Percentiles rank a stretch among this genome's conserved stretches.
Evolutionary conservation across 2,329 filamentous ascomycete genomes (phyloP).

Genomic region (Aspergillus awamori): DNA sequence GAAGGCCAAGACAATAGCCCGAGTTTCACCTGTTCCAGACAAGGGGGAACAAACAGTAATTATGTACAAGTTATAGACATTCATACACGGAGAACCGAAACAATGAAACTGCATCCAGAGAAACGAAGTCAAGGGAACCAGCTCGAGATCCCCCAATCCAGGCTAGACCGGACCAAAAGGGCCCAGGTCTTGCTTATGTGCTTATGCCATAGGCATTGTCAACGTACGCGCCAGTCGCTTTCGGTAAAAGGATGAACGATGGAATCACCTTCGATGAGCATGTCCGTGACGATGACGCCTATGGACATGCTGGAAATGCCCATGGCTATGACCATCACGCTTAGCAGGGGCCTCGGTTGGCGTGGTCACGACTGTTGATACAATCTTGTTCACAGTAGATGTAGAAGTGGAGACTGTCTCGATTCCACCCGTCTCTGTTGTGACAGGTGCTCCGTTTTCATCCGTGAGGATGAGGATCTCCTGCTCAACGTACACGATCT

Average conservation of each 20-base stretch:
- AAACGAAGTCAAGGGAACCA: neutral
- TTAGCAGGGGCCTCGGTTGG: constrained; percentile 23
- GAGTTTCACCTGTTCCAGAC: constrained; percentile 18
- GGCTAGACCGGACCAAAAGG: neutral
- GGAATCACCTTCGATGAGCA: constrained; percentile 12
- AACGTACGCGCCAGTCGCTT: neutral
- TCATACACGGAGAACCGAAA: neutral
- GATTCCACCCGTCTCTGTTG: constrained; percentile 28
- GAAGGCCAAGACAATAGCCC: constrained; percentile 14
- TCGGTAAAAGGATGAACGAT: neutral
- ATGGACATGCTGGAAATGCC: constrained; percentile 25
- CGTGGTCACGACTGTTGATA: constrained; percentile 28
- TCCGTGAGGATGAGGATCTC: constrained; percentile 34
- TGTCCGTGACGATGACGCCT: constrained; percentile 31
- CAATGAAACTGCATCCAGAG: neutral
- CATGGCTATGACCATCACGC: constrained; percentile 20
- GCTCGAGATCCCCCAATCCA: neutral
- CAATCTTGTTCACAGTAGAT: constrained; percentile 26
- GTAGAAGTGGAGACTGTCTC: constrained; percentile 30
- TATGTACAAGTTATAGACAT: constrained; percentile 22
- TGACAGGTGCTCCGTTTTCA: constrained; percentile 25
- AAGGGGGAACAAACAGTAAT: constrained; percentile 15
- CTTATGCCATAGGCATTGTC: neutral
- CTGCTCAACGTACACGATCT: constrained; percentile 35
- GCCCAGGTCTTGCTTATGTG: neutral